phyloP scores from a whole-genome alignment of 495 filamentous ascomycete species.

The Penicillium cosmopolitanum region DNA sequence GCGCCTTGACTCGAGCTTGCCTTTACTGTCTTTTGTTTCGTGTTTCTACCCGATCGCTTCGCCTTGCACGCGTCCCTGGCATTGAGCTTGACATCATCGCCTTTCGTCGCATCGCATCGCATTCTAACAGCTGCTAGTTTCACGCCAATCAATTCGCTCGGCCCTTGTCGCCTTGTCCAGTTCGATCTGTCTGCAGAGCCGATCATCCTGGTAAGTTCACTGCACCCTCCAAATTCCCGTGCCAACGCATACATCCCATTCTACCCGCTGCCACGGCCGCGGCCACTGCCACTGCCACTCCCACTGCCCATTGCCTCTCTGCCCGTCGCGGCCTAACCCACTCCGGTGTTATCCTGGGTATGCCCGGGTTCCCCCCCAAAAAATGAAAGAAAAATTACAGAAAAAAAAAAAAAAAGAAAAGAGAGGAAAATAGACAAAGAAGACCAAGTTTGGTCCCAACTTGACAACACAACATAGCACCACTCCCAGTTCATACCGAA shows the following conservation, averaged over 20 bases:
- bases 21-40: conserved; percentile 16
- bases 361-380: too few species aligned
- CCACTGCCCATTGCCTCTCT: conserved; percentile 9
- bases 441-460: background rate
- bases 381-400: too few species aligned
- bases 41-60: conserved; percentile 17
- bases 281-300: too few species aligned
- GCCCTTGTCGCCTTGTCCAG: conserved; percentile 19
- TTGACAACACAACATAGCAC: background rate
- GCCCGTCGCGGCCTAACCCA: conserved; percentile 36
- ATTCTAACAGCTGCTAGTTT: conserved; percentile 12
- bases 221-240: conserved; percentile 40
- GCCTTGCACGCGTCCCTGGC: conserved; percentile 36
- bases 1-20: conserved; percentile 4
- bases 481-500: too few species aligned
- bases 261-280: conserved; percentile 4
- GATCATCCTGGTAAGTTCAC: conserved; percentile 50
- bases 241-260: conserved; percentile 55
- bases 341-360: conserved; percentile 23
- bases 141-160: conserved; percentile 25
- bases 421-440: background rate
- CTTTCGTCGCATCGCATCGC: conserved; percentile 11
- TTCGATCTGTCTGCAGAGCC: conserved; percentile 35
- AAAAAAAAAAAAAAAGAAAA: background rate
- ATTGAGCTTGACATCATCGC: conserved; percentile 26